Base-by-base conservation (phyloP, 108 stramenopile genomes). In the Fragilaria radians region DNA sequence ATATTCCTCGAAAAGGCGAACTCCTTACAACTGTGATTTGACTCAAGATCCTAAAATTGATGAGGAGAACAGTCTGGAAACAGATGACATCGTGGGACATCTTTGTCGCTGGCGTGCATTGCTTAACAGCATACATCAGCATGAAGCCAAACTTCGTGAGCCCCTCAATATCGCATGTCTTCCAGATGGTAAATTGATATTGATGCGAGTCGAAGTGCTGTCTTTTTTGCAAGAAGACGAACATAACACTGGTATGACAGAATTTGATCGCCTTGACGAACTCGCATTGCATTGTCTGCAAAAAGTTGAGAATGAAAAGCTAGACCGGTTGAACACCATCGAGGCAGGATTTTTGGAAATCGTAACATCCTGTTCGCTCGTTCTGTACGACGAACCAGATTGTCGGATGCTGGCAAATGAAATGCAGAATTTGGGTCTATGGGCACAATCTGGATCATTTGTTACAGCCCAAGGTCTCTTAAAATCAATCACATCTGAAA, bases 61-160 rank as follows among this genome's bases (percentile, higher is more conserved):
- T 7, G 36, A 42, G 7, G 7, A 11, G 7, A 14, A 42, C 14
- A 11, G 14, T 42, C 36, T 14, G 7, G 7, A 11, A 14, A 7
- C 36, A 11, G 36, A 42, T 42, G 36, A 42, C 11, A 14, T 14
- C 7, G 36, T 11, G 36, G 36, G 11, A 7, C 75, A 81, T 50
- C 64, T 67, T 29, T 59, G 59, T 4, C 59, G 72, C 19, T 81
- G 80, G 80, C 54, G 58, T 31, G 32, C 49, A 32, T 54, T 81
- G 9, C 46, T 81, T 32, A 29, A 32, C 22, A 57, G 62, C 50
- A 48, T 81, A 21, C 71, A 69, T 69, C 62, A 77, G 46, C 68
- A 76, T 57, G 76, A 81, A 46, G 59, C 59, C 24, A 24, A 52
- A 28, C 21, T 59, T 17, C 76, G 80, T 21, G 22, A 54, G 14